Evolutionary conservation across 73 alveolate species (phyloP).

Genomic region (Paraurostyla sp.): DNA sequence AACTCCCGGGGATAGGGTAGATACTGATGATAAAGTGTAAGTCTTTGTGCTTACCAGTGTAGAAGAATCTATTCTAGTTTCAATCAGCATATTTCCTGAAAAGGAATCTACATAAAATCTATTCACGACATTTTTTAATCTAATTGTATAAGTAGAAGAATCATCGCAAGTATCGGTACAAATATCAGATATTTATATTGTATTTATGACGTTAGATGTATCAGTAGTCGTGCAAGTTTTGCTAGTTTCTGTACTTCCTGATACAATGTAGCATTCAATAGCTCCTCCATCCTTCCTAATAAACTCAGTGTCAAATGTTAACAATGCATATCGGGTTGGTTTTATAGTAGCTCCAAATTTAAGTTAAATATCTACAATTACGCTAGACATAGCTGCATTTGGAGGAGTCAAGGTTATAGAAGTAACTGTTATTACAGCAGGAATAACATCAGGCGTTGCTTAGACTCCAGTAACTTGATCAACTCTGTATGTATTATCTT

Average conservation of each 20-base stretch:
- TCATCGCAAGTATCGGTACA: slow-evolving; percentile 66
- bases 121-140: slow-evolving; percentile 68
- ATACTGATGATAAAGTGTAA: slow-evolving; percentile 29
- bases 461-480: neutral
- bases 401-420: neutral
- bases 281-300: slow-evolving; percentile 28
- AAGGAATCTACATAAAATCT: slow-evolving; percentile 62
- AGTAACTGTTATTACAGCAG: slow-evolving; percentile 12
- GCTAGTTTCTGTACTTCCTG: neutral
- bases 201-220: slow-evolving; percentile 1
- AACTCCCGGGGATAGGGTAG: slow-evolving; percentile 48
- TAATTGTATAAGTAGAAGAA: slow-evolving; percentile 49
- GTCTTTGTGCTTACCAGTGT: slow-evolving; percentile 55
- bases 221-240: slow-evolving; percentile 44
- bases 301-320: slow-evolving; percentile 60
- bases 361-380: neutral
- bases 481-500: neutral
- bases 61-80: slow-evolving; percentile 32
- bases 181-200: neutral
- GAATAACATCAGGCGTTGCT: slow-evolving; percentile 43
- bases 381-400: slow-evolving; percentile 4
- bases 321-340: slow-evolving; percentile 13
- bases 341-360: slow-evolving; percentile 49
- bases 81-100: slow-evolving; percentile 58
- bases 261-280: neutral